These are phyloP conservation scores for Corynascus novoguineensis DNA, from an alignment of 495 filamentous ascomycete species.

Conservation along the genomic window DNA sequence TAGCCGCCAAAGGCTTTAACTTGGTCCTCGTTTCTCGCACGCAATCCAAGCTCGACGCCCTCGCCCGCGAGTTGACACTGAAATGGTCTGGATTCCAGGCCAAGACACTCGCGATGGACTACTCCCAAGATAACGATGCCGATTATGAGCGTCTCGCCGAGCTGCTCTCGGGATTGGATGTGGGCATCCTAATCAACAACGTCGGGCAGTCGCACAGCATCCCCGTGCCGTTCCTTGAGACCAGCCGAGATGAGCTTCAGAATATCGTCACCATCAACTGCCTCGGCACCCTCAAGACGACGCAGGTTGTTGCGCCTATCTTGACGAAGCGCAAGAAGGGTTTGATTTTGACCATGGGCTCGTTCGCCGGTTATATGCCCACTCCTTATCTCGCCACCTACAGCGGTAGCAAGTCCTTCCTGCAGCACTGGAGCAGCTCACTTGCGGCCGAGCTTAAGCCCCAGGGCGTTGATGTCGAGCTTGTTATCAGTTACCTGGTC, in stretches of 20 bases:
- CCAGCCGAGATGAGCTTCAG: slow-evolving; percentile 67
- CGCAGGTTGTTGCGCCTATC: slow-evolving; percentile 74
- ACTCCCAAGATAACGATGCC: slow-evolving; percentile 63
- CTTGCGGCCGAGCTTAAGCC: slow-evolving; percentile 76
- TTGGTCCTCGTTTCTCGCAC: slow-evolving; percentile 91
- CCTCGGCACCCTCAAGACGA: slow-evolving; percentile 77
- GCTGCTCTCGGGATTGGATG: slow-evolving; percentile 64
- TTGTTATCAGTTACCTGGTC: slow-evolving; percentile 86
- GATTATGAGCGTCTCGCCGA: slow-evolving; percentile 70
- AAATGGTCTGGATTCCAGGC: slow-evolving; percentile 62
- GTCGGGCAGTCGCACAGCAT: slow-evolving; percentile 92
- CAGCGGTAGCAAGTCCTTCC: slow-evolving; percentile 95
- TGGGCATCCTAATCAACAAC: slow-evolving; percentile 92
- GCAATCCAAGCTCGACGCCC: slow-evolving; percentile 72
- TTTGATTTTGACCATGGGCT: slow-evolving; percentile 94
- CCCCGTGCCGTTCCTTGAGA: slow-evolving; percentile 81
- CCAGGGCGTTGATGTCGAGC: slow-evolving; percentile 74
- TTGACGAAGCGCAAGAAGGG: slow-evolving; percentile 79
- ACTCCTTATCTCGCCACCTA: slow-evolving; percentile 94
- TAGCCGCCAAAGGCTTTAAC: slow-evolving; percentile 90
- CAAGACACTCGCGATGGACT: slow-evolving; percentile 86
- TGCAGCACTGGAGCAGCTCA: slow-evolving; percentile 91
- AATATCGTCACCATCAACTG: slow-evolving; percentile 95
- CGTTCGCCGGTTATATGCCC: slow-evolving; percentile 83
- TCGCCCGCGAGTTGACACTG: slow-evolving; percentile 68